Evolutionary conservation across 306 rosid species (phyloP), one percentile per base, ranked within the genome.

Genomic region (Acacia confusa): DNA sequence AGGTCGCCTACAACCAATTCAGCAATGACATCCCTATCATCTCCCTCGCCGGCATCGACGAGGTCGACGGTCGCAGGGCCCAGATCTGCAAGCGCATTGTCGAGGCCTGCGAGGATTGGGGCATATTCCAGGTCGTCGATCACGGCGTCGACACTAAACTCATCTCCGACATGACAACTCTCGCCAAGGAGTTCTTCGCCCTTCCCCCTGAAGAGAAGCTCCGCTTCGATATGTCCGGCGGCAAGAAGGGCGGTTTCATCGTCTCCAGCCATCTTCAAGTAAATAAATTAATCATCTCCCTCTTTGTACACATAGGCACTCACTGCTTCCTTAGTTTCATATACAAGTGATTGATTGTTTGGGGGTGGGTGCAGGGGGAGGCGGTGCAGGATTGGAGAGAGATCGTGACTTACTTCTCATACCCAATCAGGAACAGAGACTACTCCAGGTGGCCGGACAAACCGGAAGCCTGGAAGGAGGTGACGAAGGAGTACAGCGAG

Each of bases 221-320:
- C 63, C 90, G 94, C 1, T 94, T 84, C 27, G 92, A 92, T 78
- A 94, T 94, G 94, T 44, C 97, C 55, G 92, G 97, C 15, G 97
- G 93, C 85, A 92, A 92, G 78, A 94, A 88, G 81, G 98, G 97
- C 1, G 98, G 97, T 3, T 94, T 94, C 84, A 81, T 89, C 27
- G 95, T 94, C 81, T 94, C 98, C 60, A 94, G 97, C 85, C 98
- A 92, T 66, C 89, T 94, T 9, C 90, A 91, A 76, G 97, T 93
- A 78, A 63, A 1, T 30, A 2, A 13, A 13, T 50, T 6, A 9
- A 50, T 27, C 30, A 2, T 50, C n/a, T 50, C 57, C n/a, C n/a
- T 15, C 53, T 47, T 5, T 5, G 5, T 50, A 50, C 19, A 47
- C 5, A 16, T 16, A 5, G 15, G 6, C 55, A 48, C n/a, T 7